Percentiles rank a stretch among this genome's conserved stretches.
Evolutionary conservation across 257 asterid genomes (phyloP).

Genomic region (Dorcoceras hygrometricum): DNA sequence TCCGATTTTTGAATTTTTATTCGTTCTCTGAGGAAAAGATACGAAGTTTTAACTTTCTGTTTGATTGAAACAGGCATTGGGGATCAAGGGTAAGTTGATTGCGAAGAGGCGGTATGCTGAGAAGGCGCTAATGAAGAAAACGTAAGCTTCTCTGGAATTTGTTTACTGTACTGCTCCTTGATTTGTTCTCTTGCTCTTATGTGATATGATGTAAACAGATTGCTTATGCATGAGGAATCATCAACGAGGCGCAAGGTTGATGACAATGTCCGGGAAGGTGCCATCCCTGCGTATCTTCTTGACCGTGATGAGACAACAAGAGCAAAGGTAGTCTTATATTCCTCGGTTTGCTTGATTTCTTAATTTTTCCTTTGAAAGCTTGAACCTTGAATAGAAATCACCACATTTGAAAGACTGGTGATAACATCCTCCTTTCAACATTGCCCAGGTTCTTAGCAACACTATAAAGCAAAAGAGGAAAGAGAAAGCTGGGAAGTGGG

Average conservation of each 20-base stretch:
- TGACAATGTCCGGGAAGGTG: constrained; percentile 82
- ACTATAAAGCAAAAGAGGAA: constrained; percentile 93
- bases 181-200: not conserved
- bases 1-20: not conserved
- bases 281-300: constrained; percentile 92
- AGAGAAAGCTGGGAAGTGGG: constrained; percentile 99
- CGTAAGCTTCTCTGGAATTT: constrained; percentile 43
- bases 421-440: constrained; percentile 19
- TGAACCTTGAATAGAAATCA: not conserved
- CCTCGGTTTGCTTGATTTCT: constrained; percentile 8
- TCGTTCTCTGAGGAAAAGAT: not conserved
- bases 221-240: constrained; percentile 90
- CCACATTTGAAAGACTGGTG: not conserved
- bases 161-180: not conserved
- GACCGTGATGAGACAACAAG: constrained; percentile 94
- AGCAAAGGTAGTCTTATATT: constrained; percentile 56
- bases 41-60: constrained; percentile 7
- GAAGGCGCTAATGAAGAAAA: constrained; percentile 91
- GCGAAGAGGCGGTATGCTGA: constrained; percentile 87
- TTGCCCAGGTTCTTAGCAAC: constrained; percentile 76
- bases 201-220: constrained; percentile 35
- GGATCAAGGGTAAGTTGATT: constrained; percentile 88
- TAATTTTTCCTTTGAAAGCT: not conserved
- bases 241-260: constrained; percentile 81
- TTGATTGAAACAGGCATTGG: constrained; percentile 58